Percentiles rank a stretch among this genome's conserved stretches.
Evolutionary conservation across 2,329 filamentous ascomycete species (phyloP).

Genomic region (Sporothrix variecibatus): DNA sequence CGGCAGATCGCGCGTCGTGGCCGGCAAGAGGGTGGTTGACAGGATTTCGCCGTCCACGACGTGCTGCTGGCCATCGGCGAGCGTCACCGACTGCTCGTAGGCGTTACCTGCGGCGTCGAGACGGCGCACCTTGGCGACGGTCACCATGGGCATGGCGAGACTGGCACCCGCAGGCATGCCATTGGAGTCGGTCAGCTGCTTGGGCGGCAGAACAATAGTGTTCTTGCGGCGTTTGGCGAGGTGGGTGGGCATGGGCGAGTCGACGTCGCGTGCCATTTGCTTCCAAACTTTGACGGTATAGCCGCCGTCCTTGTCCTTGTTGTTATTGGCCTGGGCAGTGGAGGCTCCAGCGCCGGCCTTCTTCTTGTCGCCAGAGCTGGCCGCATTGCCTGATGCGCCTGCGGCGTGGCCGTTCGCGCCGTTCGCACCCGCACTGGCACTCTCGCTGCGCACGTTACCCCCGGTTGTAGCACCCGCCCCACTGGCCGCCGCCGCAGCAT

Average conservation of each 20-base stretch:
- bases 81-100: constrained; percentile 79
- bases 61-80: constrained; percentile 76
- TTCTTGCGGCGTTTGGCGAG: constrained; percentile 64
- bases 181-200: constrained; percentile 45
- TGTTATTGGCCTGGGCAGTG: constrained; percentile 30
- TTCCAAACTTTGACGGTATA: constrained; percentile 64
- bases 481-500: constrained; percentile 34
- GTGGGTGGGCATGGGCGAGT: constrained; percentile 54
- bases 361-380: background rate
- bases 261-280: constrained; percentile 60
- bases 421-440: constrained; percentile 29
- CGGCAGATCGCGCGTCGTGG: constrained; percentile 53
- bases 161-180: constrained; percentile 34
- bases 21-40: constrained; percentile 57
- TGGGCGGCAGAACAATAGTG: constrained; percentile 58
- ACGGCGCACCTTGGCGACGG: constrained; percentile 77
- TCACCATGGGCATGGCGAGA: constrained; percentile 55
- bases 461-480: background rate
- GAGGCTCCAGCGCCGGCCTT: too few species aligned
- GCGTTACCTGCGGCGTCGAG: constrained; percentile 78
- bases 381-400: background rate
- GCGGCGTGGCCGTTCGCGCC: background rate
- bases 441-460: constrained; percentile 27
- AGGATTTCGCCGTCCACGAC: constrained; percentile 83
- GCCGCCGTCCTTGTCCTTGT: constrained; percentile 47